phyloP scores from a whole-genome alignment of 805 yeast species.

The Debaryomyces maramus region DNA sequence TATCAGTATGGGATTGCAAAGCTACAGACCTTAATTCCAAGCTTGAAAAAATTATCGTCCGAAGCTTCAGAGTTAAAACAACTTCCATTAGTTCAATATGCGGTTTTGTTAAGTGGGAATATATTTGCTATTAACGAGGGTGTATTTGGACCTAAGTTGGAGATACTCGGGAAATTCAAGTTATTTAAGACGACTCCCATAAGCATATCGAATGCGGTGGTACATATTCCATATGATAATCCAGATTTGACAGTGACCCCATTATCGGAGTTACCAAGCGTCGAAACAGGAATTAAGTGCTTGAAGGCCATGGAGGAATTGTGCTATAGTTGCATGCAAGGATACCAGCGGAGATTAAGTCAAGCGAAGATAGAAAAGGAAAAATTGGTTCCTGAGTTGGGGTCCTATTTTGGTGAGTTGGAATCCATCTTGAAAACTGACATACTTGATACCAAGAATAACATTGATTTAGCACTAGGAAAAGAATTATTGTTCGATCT shows the following conservation, averaged over 20 bases:
- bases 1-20: conserved; percentile 55
- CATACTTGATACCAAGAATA: conserved; percentile 22
- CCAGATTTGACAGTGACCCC: conserved; percentile 34
- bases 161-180: conserved; percentile 28
- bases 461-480: conserved; percentile 25
- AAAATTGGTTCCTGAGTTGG: conserved; percentile 2
- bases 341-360: conserved; percentile 37
- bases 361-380: conserved; percentile 27
- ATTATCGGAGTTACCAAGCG: conserved; percentile 29
- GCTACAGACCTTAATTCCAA: conserved; percentile 30
- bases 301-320: conserved; percentile 27
- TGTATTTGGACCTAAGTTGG: conserved; percentile 28
- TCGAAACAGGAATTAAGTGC: conserved; percentile 24
- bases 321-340: conserved; percentile 30
- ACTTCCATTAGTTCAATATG: conserved; percentile 36
- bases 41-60: conserved; percentile 25
- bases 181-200: conserved; percentile 25
- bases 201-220: conserved; percentile 26
- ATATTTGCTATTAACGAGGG: conserved; percentile 39
- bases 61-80: conserved; percentile 9
- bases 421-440: conserved; percentile 19
- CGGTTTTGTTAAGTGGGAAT: conserved; percentile 30
- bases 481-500: conserved; percentile 17
- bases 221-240: conserved; percentile 45
- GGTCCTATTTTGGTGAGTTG: conserved; percentile 16